These are phyloP conservation scores for Fragosphaeria purpurea DNA, from an alignment of 2,329 filamentous ascomycete species.

Conservation along the genomic window DNA sequence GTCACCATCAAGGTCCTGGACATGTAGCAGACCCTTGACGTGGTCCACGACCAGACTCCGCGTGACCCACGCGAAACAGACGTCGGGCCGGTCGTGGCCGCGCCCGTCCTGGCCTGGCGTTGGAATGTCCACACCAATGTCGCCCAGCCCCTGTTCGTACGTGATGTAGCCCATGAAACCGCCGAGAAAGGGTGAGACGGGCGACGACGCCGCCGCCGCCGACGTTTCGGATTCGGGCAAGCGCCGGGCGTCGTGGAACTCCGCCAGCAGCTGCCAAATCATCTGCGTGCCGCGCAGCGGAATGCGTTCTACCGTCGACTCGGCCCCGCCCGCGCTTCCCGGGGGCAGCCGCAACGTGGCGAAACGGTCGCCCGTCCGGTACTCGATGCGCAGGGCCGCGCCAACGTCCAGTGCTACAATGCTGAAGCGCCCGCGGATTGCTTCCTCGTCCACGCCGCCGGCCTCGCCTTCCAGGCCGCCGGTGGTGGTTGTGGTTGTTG, in stretches of 20 bases:
- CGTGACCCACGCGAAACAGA: conserved; percentile 67
- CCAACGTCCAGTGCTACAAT: conserved; percentile 61
- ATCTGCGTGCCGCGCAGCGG: conserved; percentile 18
- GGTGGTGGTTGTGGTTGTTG: too few relatives aligned
- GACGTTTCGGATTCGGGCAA: background rate
- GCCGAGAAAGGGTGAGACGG: conserved; percentile 56
- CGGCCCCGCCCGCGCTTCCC: background rate
- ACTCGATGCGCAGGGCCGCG: conserved; percentile 46
- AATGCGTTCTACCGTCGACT: conserved; percentile 8
- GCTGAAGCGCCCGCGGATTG: conserved; percentile 53
- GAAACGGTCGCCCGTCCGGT: conserved; percentile 39
- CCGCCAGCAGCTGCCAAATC: conserved; percentile 42
- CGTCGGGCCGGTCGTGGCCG: conserved; percentile 48
- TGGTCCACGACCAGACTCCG: conserved; percentile 73
- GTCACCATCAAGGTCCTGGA: conserved; percentile 52
- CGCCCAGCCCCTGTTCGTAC: conserved; percentile 69
- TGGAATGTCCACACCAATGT: conserved; percentile 36
- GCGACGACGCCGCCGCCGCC: too few relatives aligned
- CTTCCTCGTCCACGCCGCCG: background rate
- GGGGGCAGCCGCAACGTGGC: conserved; percentile 21
- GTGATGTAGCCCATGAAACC: conserved; percentile 78
- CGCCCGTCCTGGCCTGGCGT: conserved; percentile 12
- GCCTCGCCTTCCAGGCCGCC: background rate
- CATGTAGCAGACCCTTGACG: conserved; percentile 44
- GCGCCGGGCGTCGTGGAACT: conserved; percentile 26